Evolutionary conservation across 2,329 filamentous ascomycete genomes (phyloP).

Genomic region (Diplodia mutila): DNA sequence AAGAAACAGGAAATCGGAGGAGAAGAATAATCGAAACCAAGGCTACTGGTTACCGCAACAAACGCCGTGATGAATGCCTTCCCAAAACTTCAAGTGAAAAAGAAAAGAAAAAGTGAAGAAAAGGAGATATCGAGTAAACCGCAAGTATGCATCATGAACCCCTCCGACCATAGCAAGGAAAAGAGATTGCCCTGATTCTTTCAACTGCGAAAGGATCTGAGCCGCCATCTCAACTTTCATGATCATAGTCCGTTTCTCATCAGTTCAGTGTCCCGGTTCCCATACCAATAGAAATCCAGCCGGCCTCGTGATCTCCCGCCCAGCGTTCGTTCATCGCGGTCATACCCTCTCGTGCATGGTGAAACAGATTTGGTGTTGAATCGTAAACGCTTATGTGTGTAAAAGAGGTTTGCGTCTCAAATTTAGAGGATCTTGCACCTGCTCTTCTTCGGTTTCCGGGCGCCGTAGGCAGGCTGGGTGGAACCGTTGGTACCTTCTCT

Average conservation of each 20-base stretch:
- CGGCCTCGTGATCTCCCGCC: slow-evolving; percentile 18
- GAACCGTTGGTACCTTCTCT: slow-evolving; percentile 1
- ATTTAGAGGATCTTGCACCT: slow-evolving; percentile 46
- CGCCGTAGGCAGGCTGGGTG: slow-evolving; percentile 33
- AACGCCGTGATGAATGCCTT: slow-evolving; percentile 27
- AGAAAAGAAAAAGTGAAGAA: neutral
- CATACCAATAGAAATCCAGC: slow-evolving; percentile 10
- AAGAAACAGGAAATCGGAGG: neutral
- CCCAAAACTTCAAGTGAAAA: neutral
- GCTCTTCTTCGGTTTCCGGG: slow-evolving; percentile 44
- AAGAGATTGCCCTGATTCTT: slow-evolving; percentile 3
- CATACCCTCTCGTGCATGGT: slow-evolving; percentile 13
- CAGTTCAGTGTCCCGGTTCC: neutral
- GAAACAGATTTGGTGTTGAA: neutral
- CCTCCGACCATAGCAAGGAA: slow-evolving; percentile 22
- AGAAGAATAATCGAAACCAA: slow-evolving; percentile 28
- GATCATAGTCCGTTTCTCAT: slow-evolving; percentile 21
- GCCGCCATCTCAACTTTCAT: slow-evolving; percentile 12
- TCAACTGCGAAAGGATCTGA: neutral
- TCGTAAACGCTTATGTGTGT: slow-evolving; percentile 3
- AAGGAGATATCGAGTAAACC: neutral
- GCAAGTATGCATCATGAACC: slow-evolving; percentile 23
- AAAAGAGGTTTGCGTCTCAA: neutral
- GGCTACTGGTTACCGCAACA: slow-evolving; percentile 13
- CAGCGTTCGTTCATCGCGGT: slow-evolving; percentile 25